These are phyloP conservation scores for Penicillium canescens DNA, from an alignment of 495 filamentous ascomycete species.

Conservation along the genomic window DNA sequence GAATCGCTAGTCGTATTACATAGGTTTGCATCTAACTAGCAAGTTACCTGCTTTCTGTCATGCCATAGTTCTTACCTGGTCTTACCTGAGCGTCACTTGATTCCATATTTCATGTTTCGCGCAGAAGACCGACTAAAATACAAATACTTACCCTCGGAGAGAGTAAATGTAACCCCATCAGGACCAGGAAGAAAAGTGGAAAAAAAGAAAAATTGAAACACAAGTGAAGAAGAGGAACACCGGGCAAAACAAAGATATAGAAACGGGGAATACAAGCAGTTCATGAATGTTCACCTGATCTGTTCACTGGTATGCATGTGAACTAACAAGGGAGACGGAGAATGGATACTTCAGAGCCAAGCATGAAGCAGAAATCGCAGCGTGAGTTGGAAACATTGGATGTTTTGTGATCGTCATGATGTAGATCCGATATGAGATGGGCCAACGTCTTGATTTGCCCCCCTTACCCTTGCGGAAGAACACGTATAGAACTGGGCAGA, in stretches of 20 bases:
- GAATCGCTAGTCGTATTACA: constrained; percentile 18
- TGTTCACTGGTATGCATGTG: constrained; percentile 6
- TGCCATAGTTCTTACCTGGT: constrained; percentile 63
- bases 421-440: constrained; percentile 6
- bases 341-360: constrained; percentile 2
- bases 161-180: constrained; percentile 11
- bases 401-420: constrained; percentile 6
- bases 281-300: constrained; percentile 5
- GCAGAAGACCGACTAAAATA: constrained; percentile 42
- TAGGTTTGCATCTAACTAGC: constrained; percentile 29
- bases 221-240: constrained; percentile 21
- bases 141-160: constrained; percentile 48
- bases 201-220: constrained; percentile 20
- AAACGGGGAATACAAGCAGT: constrained; percentile 24
- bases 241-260: constrained; percentile 17
- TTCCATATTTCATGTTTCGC: constrained; percentile 16
- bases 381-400: constrained; percentile 4
- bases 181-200: constrained; percentile 12
- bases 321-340: constrained; percentile 6
- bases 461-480: constrained; percentile 68
- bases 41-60: constrained; percentile 35
- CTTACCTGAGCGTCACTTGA: constrained; percentile 53
- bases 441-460: constrained; percentile 13
- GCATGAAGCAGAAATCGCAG: constrained; percentile 3
- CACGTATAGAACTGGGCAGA: constrained; percentile 44